phyloP scores from a whole-genome alignment of 495 filamentous ascomycete genomes.

The Cairneyella variabilis region DNA sequence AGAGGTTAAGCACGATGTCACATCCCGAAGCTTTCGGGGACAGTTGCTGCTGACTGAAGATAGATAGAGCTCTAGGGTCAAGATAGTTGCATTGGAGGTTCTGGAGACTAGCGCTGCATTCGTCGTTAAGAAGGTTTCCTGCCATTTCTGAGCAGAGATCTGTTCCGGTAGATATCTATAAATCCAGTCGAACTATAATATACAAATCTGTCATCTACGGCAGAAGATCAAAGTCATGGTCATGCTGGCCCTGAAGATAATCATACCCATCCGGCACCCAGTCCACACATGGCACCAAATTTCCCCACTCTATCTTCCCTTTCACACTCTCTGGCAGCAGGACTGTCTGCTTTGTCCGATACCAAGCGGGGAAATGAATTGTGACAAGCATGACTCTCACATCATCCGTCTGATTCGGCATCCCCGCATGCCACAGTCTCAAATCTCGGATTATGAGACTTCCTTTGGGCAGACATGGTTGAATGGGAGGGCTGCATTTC shows the following conservation, averaged over 20 bases:
- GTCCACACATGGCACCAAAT: slow-evolving; percentile 4
- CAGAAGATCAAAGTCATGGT: slow-evolving; percentile 3
- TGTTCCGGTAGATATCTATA: no score
- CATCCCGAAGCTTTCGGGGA: no score
- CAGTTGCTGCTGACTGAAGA: no score
- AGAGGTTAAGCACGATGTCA: no score
- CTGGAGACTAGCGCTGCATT: no score
- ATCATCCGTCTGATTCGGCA: slow-evolving; percentile 47
- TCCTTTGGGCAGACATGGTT: slow-evolving; percentile 48
- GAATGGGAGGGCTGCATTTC: slow-evolving; percentile 39
- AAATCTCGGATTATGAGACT: slow-evolving; percentile 52
- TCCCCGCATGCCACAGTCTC: slow-evolving; percentile 58
- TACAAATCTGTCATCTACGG: no score
- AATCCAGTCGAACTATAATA: no score
- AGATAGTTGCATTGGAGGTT: no score
- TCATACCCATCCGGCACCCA: neutral
- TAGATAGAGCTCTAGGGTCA: no score
- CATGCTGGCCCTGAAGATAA: slow-evolving; percentile 5
- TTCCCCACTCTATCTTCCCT: slow-evolving; percentile 4
- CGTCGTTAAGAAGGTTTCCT: no score
- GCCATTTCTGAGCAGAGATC: no score
- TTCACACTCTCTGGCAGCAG: slow-evolving; percentile 3
- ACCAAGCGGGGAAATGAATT: slow-evolving; percentile 24
- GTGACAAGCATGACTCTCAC: slow-evolving; percentile 56
- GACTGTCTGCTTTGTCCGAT: slow-evolving; percentile 1